Conservation (phyloP, 441 rosid species). For the Jatropha multifida region DNA sequence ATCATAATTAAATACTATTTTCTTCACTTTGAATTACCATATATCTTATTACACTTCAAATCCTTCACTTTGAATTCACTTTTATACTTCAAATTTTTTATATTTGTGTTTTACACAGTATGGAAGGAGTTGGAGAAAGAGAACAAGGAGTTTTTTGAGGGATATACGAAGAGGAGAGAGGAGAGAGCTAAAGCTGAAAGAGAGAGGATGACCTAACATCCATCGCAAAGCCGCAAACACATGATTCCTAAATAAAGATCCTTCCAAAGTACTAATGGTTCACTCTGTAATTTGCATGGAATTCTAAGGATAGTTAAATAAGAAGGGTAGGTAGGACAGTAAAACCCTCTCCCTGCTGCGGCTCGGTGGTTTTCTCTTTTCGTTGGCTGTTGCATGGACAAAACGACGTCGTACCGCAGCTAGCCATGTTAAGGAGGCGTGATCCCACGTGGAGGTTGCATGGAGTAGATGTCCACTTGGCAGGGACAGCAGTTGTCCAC, state of each 20-base stretch:
- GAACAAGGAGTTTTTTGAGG: constrained; percentile 87
- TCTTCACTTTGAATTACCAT: no score
- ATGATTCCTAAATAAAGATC: background rate
- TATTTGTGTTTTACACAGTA: constrained; percentile 34
- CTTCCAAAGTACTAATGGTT: background rate
- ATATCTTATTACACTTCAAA: background rate
- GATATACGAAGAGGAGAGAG: constrained; percentile 33
- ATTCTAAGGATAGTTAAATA: background rate
- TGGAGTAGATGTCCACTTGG: no score
- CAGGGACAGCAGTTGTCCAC: no score
- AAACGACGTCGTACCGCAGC: no score
- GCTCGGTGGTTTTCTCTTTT: no score
- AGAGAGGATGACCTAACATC: constrained; percentile 40
- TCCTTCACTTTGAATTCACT: background rate
- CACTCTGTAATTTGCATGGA: background rate
- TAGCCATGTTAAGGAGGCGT: no score
- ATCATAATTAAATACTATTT: no score
- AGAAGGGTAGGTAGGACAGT: no score
- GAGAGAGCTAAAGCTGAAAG: constrained; percentile 28
- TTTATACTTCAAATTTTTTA: background rate
- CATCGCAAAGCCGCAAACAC: constrained; percentile 33
- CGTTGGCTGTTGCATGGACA: no score
- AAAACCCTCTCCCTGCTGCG: no score
- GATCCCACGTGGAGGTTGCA: no score
- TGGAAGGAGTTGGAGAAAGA: constrained; percentile 93